Evolutionary conservation across 805 yeast species (phyloP).

Genomic region (Cyberlindnera misumaiensis): DNA sequence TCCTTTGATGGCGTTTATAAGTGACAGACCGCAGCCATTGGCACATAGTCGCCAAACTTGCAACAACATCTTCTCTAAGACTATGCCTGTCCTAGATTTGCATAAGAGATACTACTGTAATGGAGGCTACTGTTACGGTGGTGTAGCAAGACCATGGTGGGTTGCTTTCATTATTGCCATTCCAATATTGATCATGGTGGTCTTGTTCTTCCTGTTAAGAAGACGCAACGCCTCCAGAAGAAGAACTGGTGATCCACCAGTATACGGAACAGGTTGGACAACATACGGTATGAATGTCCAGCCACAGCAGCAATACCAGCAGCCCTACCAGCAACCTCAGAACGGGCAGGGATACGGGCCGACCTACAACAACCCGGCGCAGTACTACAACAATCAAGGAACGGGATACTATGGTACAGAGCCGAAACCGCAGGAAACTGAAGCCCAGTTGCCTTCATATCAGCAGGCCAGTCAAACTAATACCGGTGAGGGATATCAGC

Average conservation of each 20-base stretch:
- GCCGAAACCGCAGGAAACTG: background rate
- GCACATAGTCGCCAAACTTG: too few relatives aligned
- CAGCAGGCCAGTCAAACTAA: conserved; percentile 3
- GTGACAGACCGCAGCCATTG: too few relatives aligned
- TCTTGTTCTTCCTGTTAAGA: conserved; percentile 5
- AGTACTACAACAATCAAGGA: conserved; percentile 3
- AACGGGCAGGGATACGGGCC: conserved; percentile 5
- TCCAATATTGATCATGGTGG: conserved; percentile 5
- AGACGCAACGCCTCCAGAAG: conserved; percentile 14
- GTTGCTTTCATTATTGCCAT: conserved; percentile 13
- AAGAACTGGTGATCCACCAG: conserved; percentile 12
- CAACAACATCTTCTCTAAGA: background rate
- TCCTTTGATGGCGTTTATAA: background rate
- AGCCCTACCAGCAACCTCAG: conserved; percentile 7
- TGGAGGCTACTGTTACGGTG: conserved; percentile 2
- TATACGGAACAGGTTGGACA: conserved; percentile 21
- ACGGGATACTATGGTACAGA: conserved; percentile 3
- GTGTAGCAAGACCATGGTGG: conserved; percentile 14
- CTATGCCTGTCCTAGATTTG: conserved; percentile 3
- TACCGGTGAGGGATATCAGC: background rate
- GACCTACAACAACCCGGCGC: too few relatives aligned
- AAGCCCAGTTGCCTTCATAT: conserved; percentile 1
- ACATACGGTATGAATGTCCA: conserved; percentile 7
- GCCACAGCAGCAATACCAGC: conserved; percentile 8
- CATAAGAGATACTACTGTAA: conserved; percentile 7